Base-by-base conservation (phyloP, 176 grass and related monocot species). In the Aegilops tauschii region DNA sequence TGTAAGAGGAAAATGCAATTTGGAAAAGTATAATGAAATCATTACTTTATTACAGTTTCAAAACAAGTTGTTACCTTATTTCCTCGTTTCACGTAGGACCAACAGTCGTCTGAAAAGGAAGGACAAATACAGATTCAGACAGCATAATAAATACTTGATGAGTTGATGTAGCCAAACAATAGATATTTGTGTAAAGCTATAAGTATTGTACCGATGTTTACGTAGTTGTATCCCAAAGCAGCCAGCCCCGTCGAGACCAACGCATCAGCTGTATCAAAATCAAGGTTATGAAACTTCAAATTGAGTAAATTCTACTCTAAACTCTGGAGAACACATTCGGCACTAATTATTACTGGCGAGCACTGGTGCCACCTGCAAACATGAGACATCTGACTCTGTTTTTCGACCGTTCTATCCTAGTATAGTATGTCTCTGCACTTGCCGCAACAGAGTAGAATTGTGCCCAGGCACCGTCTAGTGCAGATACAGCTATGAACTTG, bases 41-140 rank as follows among this genome's bases (percentile, higher is more conserved):
- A 10, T 65, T 89, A 91, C 96, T 18, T 50, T 88, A 54, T 54
- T 17, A 17, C 0, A 47, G 44, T 4, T 49, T 13, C 1, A 49
- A 54, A 2, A 18, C 12, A 7, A 58, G 4, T 1, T 3, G 8
- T 65, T 90, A 94, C 96, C 91, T 94, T 80, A 1, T n/a, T 52
- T 86, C 94, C 92, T 83, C 96, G 83, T 42, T 49, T 86, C 34
- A 89, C 34, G 58, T 75, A 87, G 5, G 96, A 96, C 96, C 96
- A 98, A 83, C 93, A 96, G 86, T 98, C 96, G 77, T 98, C 96
- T 98, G 93, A 69, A 44, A 82, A 80, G 69, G 8, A 76, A 58
- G 20, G 62, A 91, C 74, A 49, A 49, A 10, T 69, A 44, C 8
- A 40, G 75, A 3, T 30, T 16, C 20, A 83, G 18, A 76, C 23